A percentile compares a stretch with the other conserved stretches of the same genome.
These are phyloP conservation scores for Hemerocallis citrina DNA, from an alignment of 106 monocot species.

Conservation along the genomic window DNA sequence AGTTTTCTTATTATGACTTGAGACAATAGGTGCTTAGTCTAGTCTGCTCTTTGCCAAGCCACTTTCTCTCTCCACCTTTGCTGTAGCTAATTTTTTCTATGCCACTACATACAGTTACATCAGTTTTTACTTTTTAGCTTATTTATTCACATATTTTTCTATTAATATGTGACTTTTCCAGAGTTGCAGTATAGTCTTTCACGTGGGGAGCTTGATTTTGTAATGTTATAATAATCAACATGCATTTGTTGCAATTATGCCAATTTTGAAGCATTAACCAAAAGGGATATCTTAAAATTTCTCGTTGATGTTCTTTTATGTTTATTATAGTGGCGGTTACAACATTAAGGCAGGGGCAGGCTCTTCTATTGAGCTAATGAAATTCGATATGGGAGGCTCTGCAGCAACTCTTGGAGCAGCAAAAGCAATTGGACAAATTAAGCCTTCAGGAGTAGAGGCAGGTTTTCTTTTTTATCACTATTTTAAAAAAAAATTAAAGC, in stretches of 20 bases:
- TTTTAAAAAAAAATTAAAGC: not conserved
- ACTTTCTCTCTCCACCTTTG: not conserved
- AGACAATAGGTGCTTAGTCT: too few relatives aligned
- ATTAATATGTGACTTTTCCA: too few relatives aligned
- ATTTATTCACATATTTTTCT: not conserved
- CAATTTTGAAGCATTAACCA: too few relatives aligned
- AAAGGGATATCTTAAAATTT: too few relatives aligned
- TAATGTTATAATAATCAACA: not conserved
- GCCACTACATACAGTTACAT: too few relatives aligned
- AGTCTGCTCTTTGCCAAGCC: not conserved
- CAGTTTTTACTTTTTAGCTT: too few relatives aligned
- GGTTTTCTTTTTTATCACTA: constrained; percentile 8
- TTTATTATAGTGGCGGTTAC: constrained; percentile 76
- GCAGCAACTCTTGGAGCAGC: constrained; percentile 89
- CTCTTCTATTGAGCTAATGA: constrained; percentile 84
- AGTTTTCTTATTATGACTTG: too few relatives aligned
- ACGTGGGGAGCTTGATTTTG: not conserved
- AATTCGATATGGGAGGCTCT: constrained; percentile 98
- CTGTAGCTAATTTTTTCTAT: not conserved
- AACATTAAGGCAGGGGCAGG: constrained; percentile 93
- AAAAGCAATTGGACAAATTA: constrained; percentile 90
- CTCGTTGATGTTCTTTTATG: constrained; percentile 2
- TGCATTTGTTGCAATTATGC: not conserved
- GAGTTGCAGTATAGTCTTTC: not conserved
- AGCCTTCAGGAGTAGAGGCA: constrained; percentile 89